These are phyloP conservation scores for Aureoboletus auriporus DNA, from an alignment of 768 basidiomycete genomes.

Conservation along the genomic window DNA sequence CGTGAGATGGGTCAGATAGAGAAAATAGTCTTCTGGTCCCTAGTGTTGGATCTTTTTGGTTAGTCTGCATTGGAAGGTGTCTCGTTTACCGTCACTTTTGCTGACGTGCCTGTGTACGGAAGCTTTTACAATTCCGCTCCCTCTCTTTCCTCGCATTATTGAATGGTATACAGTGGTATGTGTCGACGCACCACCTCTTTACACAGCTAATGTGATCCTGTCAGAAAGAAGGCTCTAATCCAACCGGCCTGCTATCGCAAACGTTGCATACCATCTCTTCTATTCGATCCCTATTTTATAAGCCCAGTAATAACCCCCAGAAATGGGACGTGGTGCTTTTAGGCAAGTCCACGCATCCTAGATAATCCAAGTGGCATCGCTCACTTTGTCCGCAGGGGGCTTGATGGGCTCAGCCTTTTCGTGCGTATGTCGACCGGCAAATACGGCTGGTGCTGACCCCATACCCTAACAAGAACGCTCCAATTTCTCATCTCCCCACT, in stretches of 20 bases:
- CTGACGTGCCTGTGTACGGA: slow-evolving; percentile 23
- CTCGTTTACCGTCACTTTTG: not conserved
- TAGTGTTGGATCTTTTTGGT: slow-evolving; percentile 86
- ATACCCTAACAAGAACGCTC: slow-evolving; percentile 50
- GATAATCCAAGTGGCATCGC: not conserved
- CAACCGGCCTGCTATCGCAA: slow-evolving; percentile 65
- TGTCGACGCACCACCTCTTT: not conserved
- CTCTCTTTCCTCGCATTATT: slow-evolving; percentile 95
- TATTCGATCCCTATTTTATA: slow-evolving; percentile 63
- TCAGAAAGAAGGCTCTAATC: slow-evolving; percentile 69
- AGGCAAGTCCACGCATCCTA: slow-evolving; percentile 41
- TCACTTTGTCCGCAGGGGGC: slow-evolving; percentile 49
- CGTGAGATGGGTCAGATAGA: slow-evolving; percentile 62
- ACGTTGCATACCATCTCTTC: slow-evolving; percentile 66
- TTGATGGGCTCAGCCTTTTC: slow-evolving; percentile 94
- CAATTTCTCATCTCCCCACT: slow-evolving; percentile 82
- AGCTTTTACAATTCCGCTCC: slow-evolving; percentile 94
- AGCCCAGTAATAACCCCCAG: slow-evolving; percentile 54
- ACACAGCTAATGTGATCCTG: not conserved
- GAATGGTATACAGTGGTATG: slow-evolving; percentile 83
- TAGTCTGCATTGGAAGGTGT: slow-evolving; percentile 18
- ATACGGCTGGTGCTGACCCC: slow-evolving; percentile 33
- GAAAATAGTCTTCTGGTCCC: slow-evolving; percentile 81
- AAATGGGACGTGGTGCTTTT: slow-evolving; percentile 94
- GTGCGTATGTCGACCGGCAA: slow-evolving; percentile 44